These are phyloP conservation scores for Spergularia marina DNA, from an alignment of 148 eudicot genomes.

Conservation along the genomic window DNA sequence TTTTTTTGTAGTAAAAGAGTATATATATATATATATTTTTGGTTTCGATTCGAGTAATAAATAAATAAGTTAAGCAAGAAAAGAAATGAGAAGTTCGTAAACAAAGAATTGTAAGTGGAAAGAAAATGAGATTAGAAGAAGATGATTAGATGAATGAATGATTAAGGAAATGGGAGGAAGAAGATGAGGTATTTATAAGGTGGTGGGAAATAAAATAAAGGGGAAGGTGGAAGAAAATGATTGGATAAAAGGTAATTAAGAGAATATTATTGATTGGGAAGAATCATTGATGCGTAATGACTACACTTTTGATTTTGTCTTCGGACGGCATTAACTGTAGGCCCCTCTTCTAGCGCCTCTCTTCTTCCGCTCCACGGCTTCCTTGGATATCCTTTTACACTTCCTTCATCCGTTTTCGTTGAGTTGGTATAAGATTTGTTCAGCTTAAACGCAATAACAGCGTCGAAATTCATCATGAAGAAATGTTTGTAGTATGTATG, in stretches of 20 bases:
- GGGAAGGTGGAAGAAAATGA: conserved; percentile 12
- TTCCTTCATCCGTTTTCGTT: too few species aligned
- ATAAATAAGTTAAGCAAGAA: background rate
- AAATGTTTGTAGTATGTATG: too few species aligned
- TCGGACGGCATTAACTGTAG: background rate
- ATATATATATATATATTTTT: background rate
- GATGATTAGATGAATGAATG: too few species aligned
- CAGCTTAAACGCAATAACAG: too few species aligned
- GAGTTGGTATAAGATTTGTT: too few species aligned
- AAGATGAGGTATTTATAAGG: background rate
- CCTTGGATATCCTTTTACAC: background rate
- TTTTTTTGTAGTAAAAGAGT: background rate
- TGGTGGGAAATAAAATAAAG: background rate
- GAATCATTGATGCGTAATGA: background rate
- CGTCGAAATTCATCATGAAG: too few species aligned
- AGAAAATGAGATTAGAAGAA: background rate
- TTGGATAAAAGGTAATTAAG: background rate
- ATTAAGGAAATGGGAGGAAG: background rate
- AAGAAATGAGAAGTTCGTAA: background rate
- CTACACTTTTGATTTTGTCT: conserved; percentile 20
- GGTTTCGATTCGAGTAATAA: background rate
- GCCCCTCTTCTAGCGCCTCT: background rate
- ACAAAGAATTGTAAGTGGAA: background rate
- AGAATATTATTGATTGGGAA: conserved; percentile 1
- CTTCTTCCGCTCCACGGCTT: conserved; percentile 21